phyloP scores from a whole-genome alignment of 1,284 basidiomycete genomes.

The Papiliotrema flavescens region DNA sequence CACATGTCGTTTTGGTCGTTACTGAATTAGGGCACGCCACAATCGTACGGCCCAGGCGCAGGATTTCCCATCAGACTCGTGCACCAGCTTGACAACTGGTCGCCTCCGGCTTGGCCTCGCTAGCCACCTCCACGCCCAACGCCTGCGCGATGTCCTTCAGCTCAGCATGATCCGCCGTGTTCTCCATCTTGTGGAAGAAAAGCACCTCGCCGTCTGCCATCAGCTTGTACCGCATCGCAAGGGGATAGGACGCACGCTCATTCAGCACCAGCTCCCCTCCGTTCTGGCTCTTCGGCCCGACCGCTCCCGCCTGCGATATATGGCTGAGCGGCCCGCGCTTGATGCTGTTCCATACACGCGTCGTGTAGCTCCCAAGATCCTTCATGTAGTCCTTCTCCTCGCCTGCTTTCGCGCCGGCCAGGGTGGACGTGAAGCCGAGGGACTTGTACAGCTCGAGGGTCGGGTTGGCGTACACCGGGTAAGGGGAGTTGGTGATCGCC shows the following conservation, averaged over 20 bases:
- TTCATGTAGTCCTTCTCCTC: constrained; percentile 22
- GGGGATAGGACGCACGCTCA: constrained; percentile 14
- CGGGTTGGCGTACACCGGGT: constrained; percentile 27
- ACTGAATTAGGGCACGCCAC: too few relatives aligned
- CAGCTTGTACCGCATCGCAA: constrained; percentile 1
- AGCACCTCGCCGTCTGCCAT: constrained; percentile 17
- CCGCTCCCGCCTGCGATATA: constrained; percentile 8
- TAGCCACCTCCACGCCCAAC: constrained; percentile 9
- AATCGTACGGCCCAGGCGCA: too few relatives aligned
- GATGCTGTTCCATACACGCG: constrained; percentile 12
- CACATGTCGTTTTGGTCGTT: too few relatives aligned
- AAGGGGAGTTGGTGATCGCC: constrained; percentile 13
- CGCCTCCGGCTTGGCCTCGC: background rate
- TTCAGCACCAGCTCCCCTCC: constrained; percentile 32
- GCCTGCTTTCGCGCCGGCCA: constrained; percentile 7
- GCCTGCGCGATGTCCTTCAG: constrained; percentile 10
- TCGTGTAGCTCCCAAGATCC: constrained; percentile 10
- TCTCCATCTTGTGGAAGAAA: constrained; percentile 18
- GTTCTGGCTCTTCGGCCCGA: constrained; percentile 27
- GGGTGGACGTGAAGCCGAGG: constrained; percentile 17
- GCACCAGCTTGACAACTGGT: constrained; percentile 1
- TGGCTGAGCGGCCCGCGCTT: constrained; percentile 14
- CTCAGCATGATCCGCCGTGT: constrained; percentile 21
- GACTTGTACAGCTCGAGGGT: constrained; percentile 19
- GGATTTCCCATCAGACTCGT: background rate